Percentiles rank a stretch among this genome's conserved stretches.
phyloP scores from a whole-genome alignment of 257 asterid genomes.

The Voacanga thouarsii region DNA sequence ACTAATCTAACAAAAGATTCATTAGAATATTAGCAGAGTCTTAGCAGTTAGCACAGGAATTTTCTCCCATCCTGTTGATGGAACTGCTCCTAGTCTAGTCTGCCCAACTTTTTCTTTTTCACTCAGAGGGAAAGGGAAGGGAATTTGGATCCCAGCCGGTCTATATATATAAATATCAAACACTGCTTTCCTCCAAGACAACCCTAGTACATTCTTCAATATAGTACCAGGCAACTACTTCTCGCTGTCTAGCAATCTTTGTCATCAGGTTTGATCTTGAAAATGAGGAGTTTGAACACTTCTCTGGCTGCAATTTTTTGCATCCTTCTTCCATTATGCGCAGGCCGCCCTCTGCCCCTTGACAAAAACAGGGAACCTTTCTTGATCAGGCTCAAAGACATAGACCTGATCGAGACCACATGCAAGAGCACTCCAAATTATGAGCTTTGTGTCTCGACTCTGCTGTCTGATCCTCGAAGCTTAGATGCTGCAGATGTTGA shows the following conservation, averaged over 20 bases:
- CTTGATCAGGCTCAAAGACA: slow-evolving; percentile 10
- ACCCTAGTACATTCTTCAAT: background rate
- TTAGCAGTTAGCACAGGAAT: background rate
- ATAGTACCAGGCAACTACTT: background rate
- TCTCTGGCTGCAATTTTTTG: background rate
- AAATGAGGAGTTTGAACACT: background rate
- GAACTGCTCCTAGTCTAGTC: too few species aligned
- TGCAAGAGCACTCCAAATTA: slow-evolving; percentile 55
- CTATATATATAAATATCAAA: too few species aligned
- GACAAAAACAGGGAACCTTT: background rate
- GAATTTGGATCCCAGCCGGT: too few species aligned
- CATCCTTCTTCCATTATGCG: background rate
- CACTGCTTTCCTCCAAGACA: background rate
- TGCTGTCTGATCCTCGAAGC: slow-evolving; percentile 29
- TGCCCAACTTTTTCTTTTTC: too few species aligned
- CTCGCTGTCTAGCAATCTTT: too few species aligned
- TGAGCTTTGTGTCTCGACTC: slow-evolving; percentile 31
- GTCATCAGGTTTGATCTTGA: background rate
- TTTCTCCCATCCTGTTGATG: background rate
- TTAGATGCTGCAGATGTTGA: background rate
- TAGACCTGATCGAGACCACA: slow-evolving; percentile 33
- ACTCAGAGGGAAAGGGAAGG: too few species aligned
- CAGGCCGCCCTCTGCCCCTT: background rate
- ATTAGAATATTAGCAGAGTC: background rate
- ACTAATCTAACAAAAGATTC: background rate